phyloP scores from a whole-genome alignment of 257 asterid genomes.

The Solanum sitiens region DNA sequence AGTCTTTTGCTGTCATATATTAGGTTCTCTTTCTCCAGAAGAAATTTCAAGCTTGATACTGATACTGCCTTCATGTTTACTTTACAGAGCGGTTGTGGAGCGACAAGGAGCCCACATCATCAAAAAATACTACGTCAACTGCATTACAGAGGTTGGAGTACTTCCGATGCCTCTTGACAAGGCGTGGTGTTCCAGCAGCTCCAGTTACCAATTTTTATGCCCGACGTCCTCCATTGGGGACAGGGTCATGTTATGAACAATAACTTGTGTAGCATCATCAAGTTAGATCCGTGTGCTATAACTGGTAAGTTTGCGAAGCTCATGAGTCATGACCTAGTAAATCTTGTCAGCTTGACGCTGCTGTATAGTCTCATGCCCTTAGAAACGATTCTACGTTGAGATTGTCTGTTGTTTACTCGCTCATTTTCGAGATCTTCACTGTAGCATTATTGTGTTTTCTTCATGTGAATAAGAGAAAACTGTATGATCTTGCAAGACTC shows the following conservation, averaged over 20 bases:
- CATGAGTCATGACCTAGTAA: background rate
- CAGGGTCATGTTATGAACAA: constrained; percentile 80
- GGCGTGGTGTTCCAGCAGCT: constrained; percentile 85
- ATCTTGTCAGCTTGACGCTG: background rate
- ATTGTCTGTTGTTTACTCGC: background rate
- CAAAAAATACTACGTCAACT: constrained; percentile 7
- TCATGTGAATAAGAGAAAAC: background rate
- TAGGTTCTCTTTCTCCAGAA: background rate
- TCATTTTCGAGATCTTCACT: background rate
- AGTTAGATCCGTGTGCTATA: background rate
- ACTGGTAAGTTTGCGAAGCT: background rate
- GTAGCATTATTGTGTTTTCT: background rate
- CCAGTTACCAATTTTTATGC: constrained; percentile 57
- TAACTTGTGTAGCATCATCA: constrained; percentile 8
- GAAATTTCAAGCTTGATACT: background rate
- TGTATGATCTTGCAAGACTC: background rate
- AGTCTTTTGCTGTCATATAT: background rate
- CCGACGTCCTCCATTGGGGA: constrained; percentile 51
- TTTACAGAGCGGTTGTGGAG: constrained; percentile 79
- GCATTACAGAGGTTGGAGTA: constrained; percentile 56
- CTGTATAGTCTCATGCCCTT: background rate
- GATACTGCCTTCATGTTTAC: background rate
- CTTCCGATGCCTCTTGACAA: constrained; percentile 73
- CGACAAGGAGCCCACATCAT: constrained; percentile 25
- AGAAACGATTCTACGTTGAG: background rate